Base-by-base conservation (phyloP, 106 monocot species). In the Dendrobium nobile region DNA sequence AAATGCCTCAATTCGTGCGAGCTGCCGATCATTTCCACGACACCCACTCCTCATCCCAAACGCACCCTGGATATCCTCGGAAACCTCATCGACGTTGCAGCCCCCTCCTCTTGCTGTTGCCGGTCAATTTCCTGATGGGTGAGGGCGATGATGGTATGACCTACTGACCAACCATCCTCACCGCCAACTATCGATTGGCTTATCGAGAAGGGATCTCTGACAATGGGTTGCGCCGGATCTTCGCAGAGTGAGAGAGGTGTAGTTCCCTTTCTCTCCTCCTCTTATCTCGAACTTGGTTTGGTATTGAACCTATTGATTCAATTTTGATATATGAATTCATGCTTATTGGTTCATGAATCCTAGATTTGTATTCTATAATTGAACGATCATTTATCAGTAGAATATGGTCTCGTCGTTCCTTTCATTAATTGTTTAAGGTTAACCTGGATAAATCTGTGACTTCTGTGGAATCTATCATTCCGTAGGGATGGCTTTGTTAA, bases 151-250 rank as follows among this genome's bases (percentile, higher is more conserved):
- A 74, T 74, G 42, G 19, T 74, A 7, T 74, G 42, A 74, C 42
- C 43, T 17, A 16, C 74, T 0, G 20, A 43, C 18, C 41, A 0
- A 37, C 37, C 37, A 0, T 37, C 37, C 3, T 37, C 37, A 37
- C 3, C 37, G 37, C 37, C 37, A 3, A 37, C 37, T 42, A 1
- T 43, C 4, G 7, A 42, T 74, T 9, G 19, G 74, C 42, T 17
- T 74, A 11, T 74, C 79, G 77, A 72, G 51, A 42, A 28, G 47
- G 64, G 40, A 18, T 80, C 18, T 43, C 61, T 18, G 3, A 77
- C 73, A 48, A 91, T 91, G 87, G 91, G 91, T 11, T 91, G 91
- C 68, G 88, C 61, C 77, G 88, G 87, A 79, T 91, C 88, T 59
- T 79, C 80, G 3, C 88, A 42, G 77, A 61, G 33, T 8, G 82